Evolutionary conservation across 805 yeast species (phyloP), one percentile per base, ranked within the genome.

Genomic region (Yamadazyma kitorensis): DNA sequence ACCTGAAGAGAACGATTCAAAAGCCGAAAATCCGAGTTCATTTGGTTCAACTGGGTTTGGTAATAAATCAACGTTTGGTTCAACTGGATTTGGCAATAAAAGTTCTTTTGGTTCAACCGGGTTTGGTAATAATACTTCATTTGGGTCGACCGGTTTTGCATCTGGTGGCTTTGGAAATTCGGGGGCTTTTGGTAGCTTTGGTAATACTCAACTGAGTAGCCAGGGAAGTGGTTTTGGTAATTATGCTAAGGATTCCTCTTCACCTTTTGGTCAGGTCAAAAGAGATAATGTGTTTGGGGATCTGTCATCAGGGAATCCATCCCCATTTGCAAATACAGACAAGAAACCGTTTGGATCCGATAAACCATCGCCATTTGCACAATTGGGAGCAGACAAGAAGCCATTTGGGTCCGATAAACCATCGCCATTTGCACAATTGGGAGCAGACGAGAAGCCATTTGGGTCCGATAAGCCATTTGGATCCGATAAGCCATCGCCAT

Each of bases 101-200:
- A 14, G 29, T 26, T 7, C 18, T 6, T 26, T 15, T 26, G 29
- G 29, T 6, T 26, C 29, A 20, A 15, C 29, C 6, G 29, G 29
- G 9, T 26, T 26, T 17, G 29, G 29, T 15, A 10, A 12, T n/a
- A 10, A 9, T n/a, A 20, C 43, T 10, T 34, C 43, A 4, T 51
- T 47, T 31, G 55, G 55, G 4, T 17, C 36, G 6, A 15, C 44
- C 12, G 33, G 44, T 8, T 44, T 48, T 27, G 50, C 49, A 7
- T 15, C 29, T 11, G 20, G 33, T 4, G 27, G 36, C 8, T 37
- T 38, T 21, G 42, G 38, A 6, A 13, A 17, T 18, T 26, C 40
- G 8, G 32, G 44, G 4, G n/a, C n/a, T n/a, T 32, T 34, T 32
- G 44, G 44, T 13, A 24, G 32, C 12, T 15, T 25, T 10, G n/a